Base-by-base conservation (phyloP, 805 yeast genomes). In the Martiniozyma abietophila region DNA sequence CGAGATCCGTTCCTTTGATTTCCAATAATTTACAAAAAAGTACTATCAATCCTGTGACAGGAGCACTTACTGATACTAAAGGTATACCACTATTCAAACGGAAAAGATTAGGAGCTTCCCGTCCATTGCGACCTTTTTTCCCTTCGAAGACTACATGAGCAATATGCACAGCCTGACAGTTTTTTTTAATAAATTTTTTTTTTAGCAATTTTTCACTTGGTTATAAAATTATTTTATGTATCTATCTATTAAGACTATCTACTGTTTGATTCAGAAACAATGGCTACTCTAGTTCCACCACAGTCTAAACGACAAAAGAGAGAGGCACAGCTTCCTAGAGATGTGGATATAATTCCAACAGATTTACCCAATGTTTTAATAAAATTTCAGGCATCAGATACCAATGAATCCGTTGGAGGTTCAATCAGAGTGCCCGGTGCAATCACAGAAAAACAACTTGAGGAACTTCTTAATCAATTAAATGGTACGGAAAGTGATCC, bases 211-310 rank as follows among this genome's bases (percentile, higher is more conserved):
- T 29, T 18, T 27, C 19, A 9, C 6, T 27, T 11, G 17, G 29
- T 15, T n/a, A n/a, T n/a, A n/a, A n/a, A n/a, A n/a, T n/a, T n/a
- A n/a, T n/a, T n/a, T n/a, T n/a, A n/a, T n/a, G n/a, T n/a, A n/a
- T n/a, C n/a, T n/a, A n/a, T n/a, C n/a, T n/a, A n/a, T n/a, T n/a
- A n/a, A n/a, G n/a, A n/a, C n/a, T n/a, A n/a, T n/a, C n/a, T n/a
- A n/a, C n/a, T n/a, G n/a, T n/a, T n/a, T n/a, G 20, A 19, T 3
- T 25, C 16, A 8, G 18, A 24, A 9, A 41, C 10, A 25, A 88
- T 89, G 97, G 92, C 97, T 33, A 92, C 97, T 1, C 65, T 84
- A 28, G 58, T 92, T 30, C 98, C 98, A 18, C 97, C 96, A 26
- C 94, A 83, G 15, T 80, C 95, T 1, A 89, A 92, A 57, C 83